Conservation (phyloP, 2,329 filamentous ascomycete genomes). For the Penicillium aurantiogriseum region DNA sequence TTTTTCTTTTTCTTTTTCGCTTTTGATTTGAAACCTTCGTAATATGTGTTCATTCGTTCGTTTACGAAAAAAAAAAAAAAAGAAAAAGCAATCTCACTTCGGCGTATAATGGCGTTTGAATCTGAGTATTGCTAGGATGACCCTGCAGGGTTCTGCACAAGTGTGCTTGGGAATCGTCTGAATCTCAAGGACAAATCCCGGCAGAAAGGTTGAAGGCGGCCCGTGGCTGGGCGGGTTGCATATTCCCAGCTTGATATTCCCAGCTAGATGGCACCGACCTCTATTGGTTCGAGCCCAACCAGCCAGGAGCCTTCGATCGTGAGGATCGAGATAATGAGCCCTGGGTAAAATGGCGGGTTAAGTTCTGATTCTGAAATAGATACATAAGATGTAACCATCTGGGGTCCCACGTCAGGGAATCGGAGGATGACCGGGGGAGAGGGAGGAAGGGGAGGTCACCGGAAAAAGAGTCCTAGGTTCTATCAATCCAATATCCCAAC, state of each 20-base stretch:
- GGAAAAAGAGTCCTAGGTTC: neutral
- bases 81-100: neutral
- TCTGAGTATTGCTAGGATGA: neutral
- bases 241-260: constrained; percentile 33
- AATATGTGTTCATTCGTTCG: neutral
- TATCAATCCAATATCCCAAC: neutral
- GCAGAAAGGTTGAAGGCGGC: constrained; percentile 17
- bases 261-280: constrained; percentile 28
- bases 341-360: neutral
- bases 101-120: neutral
- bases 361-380: neutral
- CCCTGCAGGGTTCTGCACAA: neutral
- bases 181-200: constrained; percentile 9
- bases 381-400: neutral
- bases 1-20: neutral
- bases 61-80: neutral
- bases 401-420: neutral
- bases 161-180: neutral
- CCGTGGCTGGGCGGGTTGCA: constrained; percentile 20
- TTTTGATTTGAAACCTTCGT: neutral
- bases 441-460: neutral
- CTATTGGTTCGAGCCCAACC: constrained; percentile 26
- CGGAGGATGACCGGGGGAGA: neutral
- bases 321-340: neutral
- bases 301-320: neutral